Evolutionary conservation across 2,329 filamentous ascomycete genomes (phyloP).

Genomic region (Pseudogymnoascus pannorum): DNA sequence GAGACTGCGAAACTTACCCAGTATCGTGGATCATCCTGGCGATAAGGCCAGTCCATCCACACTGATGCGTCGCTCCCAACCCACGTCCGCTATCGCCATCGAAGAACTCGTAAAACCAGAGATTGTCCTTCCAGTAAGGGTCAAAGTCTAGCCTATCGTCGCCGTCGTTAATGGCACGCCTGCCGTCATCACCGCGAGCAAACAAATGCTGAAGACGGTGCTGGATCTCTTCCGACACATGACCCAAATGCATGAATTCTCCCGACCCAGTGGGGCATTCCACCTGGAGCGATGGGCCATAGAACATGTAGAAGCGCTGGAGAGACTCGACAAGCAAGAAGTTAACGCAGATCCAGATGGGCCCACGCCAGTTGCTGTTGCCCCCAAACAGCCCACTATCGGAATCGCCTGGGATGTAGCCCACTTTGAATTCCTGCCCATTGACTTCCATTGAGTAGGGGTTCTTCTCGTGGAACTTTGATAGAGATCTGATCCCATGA

Average conservation of each 20-base stretch:
- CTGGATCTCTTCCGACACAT: conserved; percentile 91
- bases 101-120: conserved; percentile 98
- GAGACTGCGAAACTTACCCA: conserved; percentile 52
- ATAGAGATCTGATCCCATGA: conserved; percentile 85
- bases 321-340: conserved; percentile 89
- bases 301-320: conserved; percentile 95
- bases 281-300: conserved; percentile 78
- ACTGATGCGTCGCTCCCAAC: conserved; percentile 87
- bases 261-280: conserved; percentile 92
- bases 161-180: conserved; percentile 79
- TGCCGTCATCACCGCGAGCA: conserved; percentile 73
- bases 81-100: conserved; percentile 87
- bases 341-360: conserved; percentile 94
- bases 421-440: conserved; percentile 77
- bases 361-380: conserved; percentile 96
- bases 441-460: conserved; percentile 96
- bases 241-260: conserved; percentile 90
- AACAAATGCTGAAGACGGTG: conserved; percentile 91
- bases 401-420: conserved; percentile 90
- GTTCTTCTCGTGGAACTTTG: conserved; percentile 82
- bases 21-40: conserved; percentile 97
- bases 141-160: conserved; percentile 86
- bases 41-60: conserved; percentile 91
- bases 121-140: conserved; percentile 82
- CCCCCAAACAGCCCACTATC: conserved; percentile 92